Conservation (phyloP, 805 yeast genomes). For the Tetrapisispora nanseiensis region DNA sequence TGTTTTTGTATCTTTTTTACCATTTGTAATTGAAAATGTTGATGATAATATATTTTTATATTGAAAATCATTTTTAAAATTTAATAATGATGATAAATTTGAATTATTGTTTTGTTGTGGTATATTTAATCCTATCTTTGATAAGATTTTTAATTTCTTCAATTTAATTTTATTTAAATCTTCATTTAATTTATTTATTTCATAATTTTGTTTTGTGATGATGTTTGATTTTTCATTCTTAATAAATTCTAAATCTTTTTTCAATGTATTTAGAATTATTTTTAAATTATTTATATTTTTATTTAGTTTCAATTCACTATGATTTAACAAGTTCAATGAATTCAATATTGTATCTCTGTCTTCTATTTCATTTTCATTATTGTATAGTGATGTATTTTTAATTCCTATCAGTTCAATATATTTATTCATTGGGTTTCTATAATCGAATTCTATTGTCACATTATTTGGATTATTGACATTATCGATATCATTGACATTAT, state of each 20-base stretch:
- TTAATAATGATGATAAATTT: background rate
- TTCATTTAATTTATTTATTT: slow-evolving; percentile 8
- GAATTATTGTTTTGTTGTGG: background rate
- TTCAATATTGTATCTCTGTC: background rate
- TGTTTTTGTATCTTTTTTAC: no score
- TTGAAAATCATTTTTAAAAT: background rate
- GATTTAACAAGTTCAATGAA: slow-evolving; percentile 9
- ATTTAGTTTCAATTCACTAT: slow-evolving; percentile 6
- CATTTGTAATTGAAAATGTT: background rate
- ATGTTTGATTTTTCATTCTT: slow-evolving; percentile 15
- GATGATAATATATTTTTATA: background rate
- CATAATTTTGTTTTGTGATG: slow-evolving; percentile 8
- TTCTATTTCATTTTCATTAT: background rate
- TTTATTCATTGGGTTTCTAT: slow-evolving; percentile 14
- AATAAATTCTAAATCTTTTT: slow-evolving; percentile 20
- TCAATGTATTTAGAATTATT: slow-evolving; percentile 13
- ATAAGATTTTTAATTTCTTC: slow-evolving; percentile 10
- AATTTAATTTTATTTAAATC: slow-evolving; percentile 9
- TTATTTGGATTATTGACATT: background rate
- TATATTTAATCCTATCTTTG: slow-evolving; percentile 12
- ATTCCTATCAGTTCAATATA: slow-evolving; percentile 23
- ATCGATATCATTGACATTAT: background rate
- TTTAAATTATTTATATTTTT: slow-evolving; percentile 16
- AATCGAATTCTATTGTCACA: slow-evolving; percentile 3
- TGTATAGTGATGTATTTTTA: slow-evolving; percentile 13